Evolutionary conservation across 441 rosid species (phyloP).

Genomic region (Sinapis alba): DNA sequence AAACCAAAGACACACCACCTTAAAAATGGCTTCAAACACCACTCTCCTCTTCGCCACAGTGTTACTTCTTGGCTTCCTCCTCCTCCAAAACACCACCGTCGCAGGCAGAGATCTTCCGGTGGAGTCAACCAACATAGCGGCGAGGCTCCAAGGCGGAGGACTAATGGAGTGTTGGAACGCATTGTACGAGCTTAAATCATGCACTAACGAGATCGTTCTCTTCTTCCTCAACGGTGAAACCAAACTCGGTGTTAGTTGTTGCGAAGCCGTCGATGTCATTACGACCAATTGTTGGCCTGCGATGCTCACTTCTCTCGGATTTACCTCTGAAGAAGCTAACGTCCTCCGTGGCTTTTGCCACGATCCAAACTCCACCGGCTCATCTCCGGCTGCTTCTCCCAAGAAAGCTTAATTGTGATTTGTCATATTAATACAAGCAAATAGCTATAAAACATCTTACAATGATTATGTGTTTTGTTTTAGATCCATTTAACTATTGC

Average conservation of each 20-base stretch:
- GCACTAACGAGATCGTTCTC: constrained; percentile 58
- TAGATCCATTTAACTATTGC: background rate
- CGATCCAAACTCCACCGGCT: constrained; percentile 23
- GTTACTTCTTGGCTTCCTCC: constrained; percentile 14
- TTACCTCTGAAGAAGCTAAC: background rate
- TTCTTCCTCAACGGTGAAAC: constrained; percentile 62
- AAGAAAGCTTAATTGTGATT: background rate
- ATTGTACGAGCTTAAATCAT: constrained; percentile 55
- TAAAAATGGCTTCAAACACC: constrained; percentile 22
- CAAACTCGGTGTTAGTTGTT: constrained; percentile 51
- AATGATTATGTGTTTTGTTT: background rate
- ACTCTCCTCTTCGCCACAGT: constrained; percentile 16
- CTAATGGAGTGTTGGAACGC: constrained; percentile 65
- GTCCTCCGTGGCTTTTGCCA: background rate
- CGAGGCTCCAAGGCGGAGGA: constrained; percentile 56
- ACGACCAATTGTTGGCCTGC: constrained; percentile 62
- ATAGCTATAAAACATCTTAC: background rate
- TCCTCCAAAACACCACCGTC: constrained; percentile 14
- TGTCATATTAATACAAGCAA: background rate
- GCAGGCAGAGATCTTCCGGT: constrained; percentile 26
- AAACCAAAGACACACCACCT: background rate
- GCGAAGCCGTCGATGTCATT: constrained; percentile 50
- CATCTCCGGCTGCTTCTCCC: constrained; percentile 46
- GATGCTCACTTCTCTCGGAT: background rate
- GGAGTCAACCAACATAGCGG: constrained; percentile 37